Percentiles rank a stretch among this genome's conserved stretches.
These are phyloP conservation scores for Ogataea methylovora DNA, from an alignment of 805 yeast species.

Conservation along the genomic window DNA sequence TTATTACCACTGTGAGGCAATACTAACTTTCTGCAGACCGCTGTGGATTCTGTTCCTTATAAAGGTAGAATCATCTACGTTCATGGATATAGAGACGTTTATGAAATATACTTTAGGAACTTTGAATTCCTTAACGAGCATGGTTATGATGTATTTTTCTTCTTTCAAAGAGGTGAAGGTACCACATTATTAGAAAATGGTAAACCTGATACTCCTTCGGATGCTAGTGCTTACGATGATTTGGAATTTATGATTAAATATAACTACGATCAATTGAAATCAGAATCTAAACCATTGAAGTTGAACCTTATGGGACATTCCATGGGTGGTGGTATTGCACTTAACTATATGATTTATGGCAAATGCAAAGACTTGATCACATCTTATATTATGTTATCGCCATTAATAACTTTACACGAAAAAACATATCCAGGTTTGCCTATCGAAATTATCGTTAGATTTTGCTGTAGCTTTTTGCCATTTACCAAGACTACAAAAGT, in stretches of 20 bases:
- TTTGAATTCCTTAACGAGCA: slow-evolving; percentile 42
- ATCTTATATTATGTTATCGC: slow-evolving; percentile 48
- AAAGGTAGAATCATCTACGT: slow-evolving; percentile 54
- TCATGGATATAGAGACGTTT: slow-evolving; percentile 68
- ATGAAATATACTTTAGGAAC: slow-evolving; percentile 38
- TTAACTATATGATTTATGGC: slow-evolving; percentile 58
- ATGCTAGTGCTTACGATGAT: slow-evolving; percentile 48
- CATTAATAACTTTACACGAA: slow-evolving; percentile 52
- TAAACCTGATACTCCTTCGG: slow-evolving; percentile 49
- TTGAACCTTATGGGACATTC: slow-evolving; percentile 53
- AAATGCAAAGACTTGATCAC: slow-evolving; percentile 36
- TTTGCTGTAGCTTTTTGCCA: slow-evolving; percentile 34
- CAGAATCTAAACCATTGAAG: slow-evolving; percentile 29
- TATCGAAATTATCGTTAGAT: slow-evolving; percentile 33
- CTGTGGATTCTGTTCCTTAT: slow-evolving; percentile 4
- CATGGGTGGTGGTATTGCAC: slow-evolving; percentile 73
- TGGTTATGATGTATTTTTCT: slow-evolving; percentile 63
- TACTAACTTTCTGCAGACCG: background rate
- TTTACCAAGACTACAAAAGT: slow-evolving; percentile 30
- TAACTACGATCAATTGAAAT: slow-evolving; percentile 28
- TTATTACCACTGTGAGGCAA: background rate
- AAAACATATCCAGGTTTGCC: slow-evolving; percentile 46
- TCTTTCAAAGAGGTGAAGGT: slow-evolving; percentile 75
- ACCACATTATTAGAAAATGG: slow-evolving; percentile 45
- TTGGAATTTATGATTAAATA: slow-evolving; percentile 48